Base-by-base conservation (phyloP, 805 yeast species). In the Yamadazyma philogaea region DNA sequence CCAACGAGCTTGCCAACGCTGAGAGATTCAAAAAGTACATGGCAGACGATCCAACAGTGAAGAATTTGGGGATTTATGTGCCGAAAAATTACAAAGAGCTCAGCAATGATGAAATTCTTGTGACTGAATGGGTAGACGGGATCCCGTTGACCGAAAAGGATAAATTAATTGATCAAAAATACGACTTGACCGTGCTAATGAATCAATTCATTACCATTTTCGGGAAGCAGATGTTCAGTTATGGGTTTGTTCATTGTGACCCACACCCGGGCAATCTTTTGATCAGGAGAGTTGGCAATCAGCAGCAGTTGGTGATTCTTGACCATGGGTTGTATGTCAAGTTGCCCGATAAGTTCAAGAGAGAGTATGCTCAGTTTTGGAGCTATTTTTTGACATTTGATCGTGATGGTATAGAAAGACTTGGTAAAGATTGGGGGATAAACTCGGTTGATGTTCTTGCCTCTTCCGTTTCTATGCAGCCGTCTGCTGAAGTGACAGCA, bases 221-320 rank as follows among this genome's bases (percentile, higher is more conserved):
- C 49, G 77, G 80, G 17, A 69, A 73, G 46, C 86, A 79, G 61
- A 76, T 81, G 14, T 84, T 81, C 57, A 61, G 68, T 22, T 83
- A 83, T 75, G 88, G 87, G 5, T 66, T 77, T 24, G 79, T 83
- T 14, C 89, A 83, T 56, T 77, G 86, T 40, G 90, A 83, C 55
- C 87, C 91, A 10, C 95, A 85, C 53, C 93, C 93, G 1, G 95
- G 95, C 5, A 86, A 85, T 56, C 60, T 86, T 49, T 56, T 86
- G 42, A 78, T 81, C 3, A 63, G 89, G 30, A 57, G 63, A 11
- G 30, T 38, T 3, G 32, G 46, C 1, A 64, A 65, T 2, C 56
- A 58, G 28, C 84, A 77, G 52, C 79, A 84, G 53, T 62, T 84
- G 28, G 88, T 86, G 21, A 65, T 85, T 37, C 60, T 85, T 34